A percentile compares a stretch with the other conserved stretches of the same genome.
Evolutionary conservation across 805 yeast species (phyloP).

Genomic region (Wickerhamomyces strasburgensis): DNA sequence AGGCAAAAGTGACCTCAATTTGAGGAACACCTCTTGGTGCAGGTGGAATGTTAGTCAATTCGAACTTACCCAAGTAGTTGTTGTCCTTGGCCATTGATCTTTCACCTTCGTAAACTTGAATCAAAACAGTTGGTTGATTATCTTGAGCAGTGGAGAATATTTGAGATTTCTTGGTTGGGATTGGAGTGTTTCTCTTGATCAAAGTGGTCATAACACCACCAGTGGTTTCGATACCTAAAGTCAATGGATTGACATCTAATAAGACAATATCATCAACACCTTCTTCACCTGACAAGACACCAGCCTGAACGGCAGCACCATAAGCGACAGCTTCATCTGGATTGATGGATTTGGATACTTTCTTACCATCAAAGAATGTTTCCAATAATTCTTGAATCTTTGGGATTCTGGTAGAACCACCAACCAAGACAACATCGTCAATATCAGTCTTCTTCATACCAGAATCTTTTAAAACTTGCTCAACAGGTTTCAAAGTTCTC

Average conservation of each 20-base stretch:
- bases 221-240: slow-evolving; percentile 93
- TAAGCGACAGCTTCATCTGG: slow-evolving; percentile 99
- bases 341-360: slow-evolving; percentile 94
- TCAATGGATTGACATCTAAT: slow-evolving; percentile 90
- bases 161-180: slow-evolving; percentile 93
- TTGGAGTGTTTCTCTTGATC: slow-evolving; percentile 91
- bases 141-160: slow-evolving; percentile 94
- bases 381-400: slow-evolving; percentile 93
- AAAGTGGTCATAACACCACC: slow-evolving; percentile 97
- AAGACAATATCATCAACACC: slow-evolving; percentile 87
- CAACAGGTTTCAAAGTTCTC: slow-evolving; percentile 93
- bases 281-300: slow-evolving; percentile 93
- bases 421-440: slow-evolving; percentile 94
- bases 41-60: slow-evolving; percentile 81
- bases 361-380: slow-evolving; percentile 87
- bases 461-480: slow-evolving; percentile 91
- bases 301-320: slow-evolving; percentile 99
- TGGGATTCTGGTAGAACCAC: slow-evolving; percentile 99
- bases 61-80: slow-evolving; percentile 83
- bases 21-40: slow-evolving; percentile 93
- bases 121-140: slow-evolving; percentile 92
- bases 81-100: slow-evolving; percentile 92
- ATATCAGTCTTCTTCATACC: slow-evolving; percentile 82
- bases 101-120: slow-evolving; percentile 95
- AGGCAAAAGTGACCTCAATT: slow-evolving; percentile 82